Percentiles rank a stretch among this genome's conserved stretches.
phyloP scores from a whole-genome alignment of 371 early-diverging fungal genomes.

The Mortierella sp. region DNA sequence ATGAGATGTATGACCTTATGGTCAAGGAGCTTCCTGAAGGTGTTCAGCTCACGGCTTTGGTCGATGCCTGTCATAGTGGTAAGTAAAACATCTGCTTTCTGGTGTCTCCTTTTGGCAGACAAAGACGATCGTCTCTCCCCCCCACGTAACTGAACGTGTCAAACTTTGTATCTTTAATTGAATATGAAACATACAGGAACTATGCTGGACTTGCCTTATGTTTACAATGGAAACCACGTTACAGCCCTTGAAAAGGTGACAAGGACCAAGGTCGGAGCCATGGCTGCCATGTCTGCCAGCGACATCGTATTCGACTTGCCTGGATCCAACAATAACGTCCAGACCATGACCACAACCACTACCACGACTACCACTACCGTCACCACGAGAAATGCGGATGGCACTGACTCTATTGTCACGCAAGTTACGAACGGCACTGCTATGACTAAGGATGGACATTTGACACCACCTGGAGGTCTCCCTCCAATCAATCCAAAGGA shows the following conservation, averaged over 20 bases:
- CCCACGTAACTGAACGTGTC: constrained; percentile 3
- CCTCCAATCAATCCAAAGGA: constrained; percentile 25
- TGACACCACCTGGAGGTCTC: constrained; percentile 22
- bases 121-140: background rate
- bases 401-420: constrained; percentile 8
- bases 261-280: constrained; percentile 49
- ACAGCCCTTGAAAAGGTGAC: constrained; percentile 42
- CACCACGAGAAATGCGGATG: constrained; percentile 21
- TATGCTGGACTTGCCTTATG: constrained; percentile 65
- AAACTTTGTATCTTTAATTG: background rate
- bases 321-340: constrained; percentile 23
- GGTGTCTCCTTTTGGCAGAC: background rate
- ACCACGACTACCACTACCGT: constrained; percentile 46
- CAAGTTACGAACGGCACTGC: constrained; percentile 26
- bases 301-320: constrained; percentile 40
- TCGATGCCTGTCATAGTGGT: constrained; percentile 73
- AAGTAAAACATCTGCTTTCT: background rate
- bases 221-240: constrained; percentile 57
- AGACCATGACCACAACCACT: constrained; percentile 40
- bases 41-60: constrained; percentile 68
- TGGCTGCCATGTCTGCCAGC: constrained; percentile 52
- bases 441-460: constrained; percentile 14
- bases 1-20: constrained; percentile 70
- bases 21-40: constrained; percentile 70
- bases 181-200: constrained; percentile 52